A percentile compares a stretch with the other conserved stretches of the same genome.
phyloP scores from a whole-genome alignment of 2,329 filamentous ascomycete species.

The Diaporthe citriasiana region DNA sequence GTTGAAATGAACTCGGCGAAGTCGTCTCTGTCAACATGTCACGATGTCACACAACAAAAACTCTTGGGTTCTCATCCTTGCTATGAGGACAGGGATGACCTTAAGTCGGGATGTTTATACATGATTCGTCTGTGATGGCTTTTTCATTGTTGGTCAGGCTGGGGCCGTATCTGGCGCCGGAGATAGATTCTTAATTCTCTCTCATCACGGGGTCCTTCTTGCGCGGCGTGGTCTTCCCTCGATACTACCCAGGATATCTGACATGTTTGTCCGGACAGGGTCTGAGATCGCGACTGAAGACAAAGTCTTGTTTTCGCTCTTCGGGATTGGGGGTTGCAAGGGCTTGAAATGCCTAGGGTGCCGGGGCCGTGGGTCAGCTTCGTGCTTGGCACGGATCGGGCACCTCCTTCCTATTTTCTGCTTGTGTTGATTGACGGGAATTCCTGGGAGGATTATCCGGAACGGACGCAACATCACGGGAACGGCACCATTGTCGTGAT shows the following conservation, averaged over 20 bases:
- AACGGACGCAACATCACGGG: conserved; percentile 9
- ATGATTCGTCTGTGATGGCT: too few species aligned
- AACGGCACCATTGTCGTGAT: conserved; percentile 1
- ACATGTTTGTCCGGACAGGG: conserved; percentile 14
- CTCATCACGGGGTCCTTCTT: conserved; percentile 7
- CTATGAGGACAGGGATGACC: not conserved
- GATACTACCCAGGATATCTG: not conserved
- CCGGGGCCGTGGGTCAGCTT: conserved; percentile 22
- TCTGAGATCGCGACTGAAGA: not conserved
- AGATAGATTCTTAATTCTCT: conserved; percentile 16
- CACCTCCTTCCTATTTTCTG: conserved; percentile 6
- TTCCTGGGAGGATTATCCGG: conserved; percentile 13
- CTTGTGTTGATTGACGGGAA: conserved; percentile 26
- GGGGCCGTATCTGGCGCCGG: conserved; percentile 5
- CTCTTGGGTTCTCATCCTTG: conserved; percentile 7
- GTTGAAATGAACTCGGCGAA: not conserved
- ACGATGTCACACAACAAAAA: conserved; percentile 10
- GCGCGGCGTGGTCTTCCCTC: not conserved
- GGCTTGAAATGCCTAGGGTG: conserved; percentile 1
- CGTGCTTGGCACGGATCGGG: conserved; percentile 12
- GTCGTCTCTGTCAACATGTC: not conserved
- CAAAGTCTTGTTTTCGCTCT: conserved; percentile 12
- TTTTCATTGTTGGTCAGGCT: not conserved
- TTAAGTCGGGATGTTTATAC: not conserved
- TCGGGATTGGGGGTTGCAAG: not conserved